Evolutionary conservation across 768 basidiomycete genomes (phyloP).

Genomic region (Kwoniella heveanensis): DNA sequence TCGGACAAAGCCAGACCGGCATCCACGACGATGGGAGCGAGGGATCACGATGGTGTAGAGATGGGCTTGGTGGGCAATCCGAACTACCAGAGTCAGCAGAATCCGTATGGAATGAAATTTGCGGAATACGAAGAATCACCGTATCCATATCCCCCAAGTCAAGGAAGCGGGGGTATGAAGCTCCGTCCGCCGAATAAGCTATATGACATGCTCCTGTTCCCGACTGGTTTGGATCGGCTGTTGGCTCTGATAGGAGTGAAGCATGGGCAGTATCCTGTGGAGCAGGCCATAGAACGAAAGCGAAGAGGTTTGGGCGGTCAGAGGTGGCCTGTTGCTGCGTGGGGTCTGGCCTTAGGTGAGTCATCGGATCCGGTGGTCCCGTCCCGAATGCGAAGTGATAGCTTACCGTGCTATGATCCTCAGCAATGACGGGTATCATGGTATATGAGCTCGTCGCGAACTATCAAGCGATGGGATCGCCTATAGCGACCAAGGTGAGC

Average conservation of each 20-base stretch:
- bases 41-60: conserved; percentile 27
- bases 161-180: conserved; percentile 1
- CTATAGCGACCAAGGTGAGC: conserved; percentile 78
- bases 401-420: conserved; percentile 53
- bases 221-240: conserved; percentile 44
- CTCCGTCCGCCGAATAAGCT: conserved; percentile 18
- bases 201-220: conserved; percentile 36
- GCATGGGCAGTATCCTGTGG: conserved; percentile 49
- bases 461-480: conserved; percentile 71
- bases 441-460: conserved; percentile 86
- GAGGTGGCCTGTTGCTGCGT: conserved; percentile 76
- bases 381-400: conserved; percentile 56
- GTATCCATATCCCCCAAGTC: conserved; percentile 26
- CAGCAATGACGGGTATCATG: conserved; percentile 71
- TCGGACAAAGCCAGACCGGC: conserved; percentile 31
- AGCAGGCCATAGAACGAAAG: conserved; percentile 86
- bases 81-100: conserved; percentile 2
- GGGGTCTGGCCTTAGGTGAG: conserved; percentile 60
- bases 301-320: conserved; percentile 81
- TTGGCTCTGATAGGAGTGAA: conserved; percentile 37
- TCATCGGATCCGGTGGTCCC: conserved; percentile 15
- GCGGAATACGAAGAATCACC: conserved; percentile 33
- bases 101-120: conserved; percentile 24
- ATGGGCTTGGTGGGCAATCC: conserved; percentile 24
- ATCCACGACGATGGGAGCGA: conserved; percentile 2